A percentile compares a stretch with the other conserved stretches of the same genome.
Conservation (phyloP, 2,329 filamentous ascomycete species). For the Epichloe sp. region DNA sequence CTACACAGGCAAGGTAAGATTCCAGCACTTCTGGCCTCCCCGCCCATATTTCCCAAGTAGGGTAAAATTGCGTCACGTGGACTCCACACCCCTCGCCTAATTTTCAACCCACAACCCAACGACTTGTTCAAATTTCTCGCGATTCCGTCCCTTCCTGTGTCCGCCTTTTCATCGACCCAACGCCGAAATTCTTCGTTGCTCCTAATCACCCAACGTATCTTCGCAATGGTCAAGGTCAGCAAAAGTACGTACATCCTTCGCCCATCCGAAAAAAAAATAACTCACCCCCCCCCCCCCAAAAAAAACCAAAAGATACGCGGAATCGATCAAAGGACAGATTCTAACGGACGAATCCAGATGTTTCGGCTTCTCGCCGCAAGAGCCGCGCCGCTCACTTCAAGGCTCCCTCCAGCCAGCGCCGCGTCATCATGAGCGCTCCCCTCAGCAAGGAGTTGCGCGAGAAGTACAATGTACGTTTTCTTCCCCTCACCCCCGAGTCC, state of each 20-base stretch:
- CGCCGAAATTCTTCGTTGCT: conserved; percentile 15
- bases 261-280: neutral
- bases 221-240: conserved; percentile 62
- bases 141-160: neutral
- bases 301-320: neutral
- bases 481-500: neutral
- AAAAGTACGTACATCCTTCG: conserved; percentile 28
- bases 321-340: no score
- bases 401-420: conserved; percentile 86
- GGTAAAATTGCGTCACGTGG: conserved; percentile 19
- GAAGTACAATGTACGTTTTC: conserved; percentile 82
- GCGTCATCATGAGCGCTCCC: conserved; percentile 92
- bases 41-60: neutral
- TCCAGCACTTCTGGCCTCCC: no score
- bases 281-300: no score
- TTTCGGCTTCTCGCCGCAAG: conserved; percentile 84
- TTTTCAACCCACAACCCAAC: conserved; percentile 18
- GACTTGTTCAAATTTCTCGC: conserved; percentile 7
- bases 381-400: conserved; percentile 97
- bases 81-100: conserved; percentile 13
- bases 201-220: conserved; percentile 13
- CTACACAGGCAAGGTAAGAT: no score
- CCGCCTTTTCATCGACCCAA: conserved; percentile 16
- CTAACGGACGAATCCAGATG: conserved; percentile 27
- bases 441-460: conserved; percentile 94